A percentile compares a stretch with the other conserved stretches of the same genome.
Evolutionary conservation across 2,329 filamentous ascomycete species (phyloP).

Genomic region (Cladosporium sp.): DNA sequence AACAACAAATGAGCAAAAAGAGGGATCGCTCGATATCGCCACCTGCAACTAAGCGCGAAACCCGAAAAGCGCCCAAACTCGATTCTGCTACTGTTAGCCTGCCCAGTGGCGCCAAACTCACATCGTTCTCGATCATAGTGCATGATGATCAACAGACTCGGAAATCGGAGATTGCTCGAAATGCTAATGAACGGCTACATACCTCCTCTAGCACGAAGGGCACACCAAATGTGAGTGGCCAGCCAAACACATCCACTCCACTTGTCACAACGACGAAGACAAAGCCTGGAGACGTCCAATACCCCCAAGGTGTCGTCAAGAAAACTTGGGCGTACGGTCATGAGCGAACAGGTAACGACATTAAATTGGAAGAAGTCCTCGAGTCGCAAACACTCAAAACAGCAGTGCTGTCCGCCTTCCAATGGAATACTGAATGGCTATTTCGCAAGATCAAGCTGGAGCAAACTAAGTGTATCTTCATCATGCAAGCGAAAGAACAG

Average conservation of each 20-base stretch:
- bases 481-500: constrained; percentile 55
- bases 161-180: constrained; percentile 21
- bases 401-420: constrained; percentile 80
- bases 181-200: constrained; percentile 19
- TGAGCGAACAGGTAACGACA: constrained; percentile 62
- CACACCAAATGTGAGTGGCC: neutral
- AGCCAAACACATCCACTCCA: neutral
- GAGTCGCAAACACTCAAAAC: constrained; percentile 68
- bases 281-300: constrained; percentile 34
- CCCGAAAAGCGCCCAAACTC: constrained; percentile 25
- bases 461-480: constrained; percentile 48
- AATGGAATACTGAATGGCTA: constrained; percentile 80
- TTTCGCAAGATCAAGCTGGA: constrained; percentile 53
- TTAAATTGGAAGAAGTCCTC: constrained; percentile 83
- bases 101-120: constrained; percentile 23
- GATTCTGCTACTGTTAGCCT: constrained; percentile 17
- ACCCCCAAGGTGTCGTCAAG: constrained; percentile 64
- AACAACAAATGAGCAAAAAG: constrained; percentile 39
- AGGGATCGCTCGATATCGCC: constrained; percentile 47
- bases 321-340: constrained; percentile 72
- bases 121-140: constrained; percentile 22
- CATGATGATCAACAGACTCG: constrained; percentile 19
- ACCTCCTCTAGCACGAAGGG: neutral
- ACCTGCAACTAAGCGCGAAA: constrained; percentile 18
- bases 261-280: neutral